Evolutionary conservation across 2,329 filamentous ascomycete genomes (phyloP), one percentile per base, ranked within the genome.

Genomic region (Cladosporium sp.): DNA sequence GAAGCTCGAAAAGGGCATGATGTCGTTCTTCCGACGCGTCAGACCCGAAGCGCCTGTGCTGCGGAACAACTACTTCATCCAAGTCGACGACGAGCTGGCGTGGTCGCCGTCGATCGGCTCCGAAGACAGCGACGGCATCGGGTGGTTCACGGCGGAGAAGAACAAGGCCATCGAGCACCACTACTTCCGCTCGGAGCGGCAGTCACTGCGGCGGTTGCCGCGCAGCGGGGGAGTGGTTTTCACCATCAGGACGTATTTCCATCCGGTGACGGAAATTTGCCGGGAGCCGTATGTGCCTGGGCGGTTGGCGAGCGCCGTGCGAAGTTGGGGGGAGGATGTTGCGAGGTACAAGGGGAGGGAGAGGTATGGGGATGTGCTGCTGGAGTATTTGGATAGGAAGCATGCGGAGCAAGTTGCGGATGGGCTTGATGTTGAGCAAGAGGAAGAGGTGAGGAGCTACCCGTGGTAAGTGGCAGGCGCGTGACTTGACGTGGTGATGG

Each of bases 61-160:
- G 23, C 83, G 91, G 66, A 92, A 93, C 75, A 94, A 95, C 75
- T 96, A 95, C 78, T 96, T 96, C 80, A 85, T 96, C 68, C 92
- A 96, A 78, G 91, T 95, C 1, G 92, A 96, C 73, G 91, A 93
- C 65, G 78, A 84, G 5, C 81, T 96, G 1, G 82, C 89, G 0
- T 96, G 92, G 92, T 91, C 88, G 66, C 80, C 83, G 72, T 91
- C 87, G 71, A 93, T 96, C 70, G 92, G 92, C 0, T 71, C 79
- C 18, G 92, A 96, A 77, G 91, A 96, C 74, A 28, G 40, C 14
- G 78, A 58, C 6, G 56, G 31, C 2, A 81, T 81, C 0, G 88
- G 88, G 50, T 96, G 92, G 92, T 86, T 84, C 73, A 91, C 89
- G 4, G 91, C 91, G 1, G 85, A 91, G 77, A 91, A 91, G 79